Evolutionary conservation across 140 eudicot genomes (phyloP).

Genomic region (Flaveria floridana): DNA sequence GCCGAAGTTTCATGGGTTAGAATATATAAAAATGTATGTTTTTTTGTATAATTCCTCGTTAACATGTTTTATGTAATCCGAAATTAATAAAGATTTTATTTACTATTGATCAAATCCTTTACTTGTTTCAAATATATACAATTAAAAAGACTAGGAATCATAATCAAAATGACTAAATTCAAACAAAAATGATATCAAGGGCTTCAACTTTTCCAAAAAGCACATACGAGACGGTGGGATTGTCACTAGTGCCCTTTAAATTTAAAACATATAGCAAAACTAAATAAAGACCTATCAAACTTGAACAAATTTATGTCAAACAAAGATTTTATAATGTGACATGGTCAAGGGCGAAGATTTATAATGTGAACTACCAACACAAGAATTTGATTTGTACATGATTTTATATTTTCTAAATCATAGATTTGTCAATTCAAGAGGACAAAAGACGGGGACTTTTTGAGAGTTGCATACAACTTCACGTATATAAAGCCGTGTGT

Average conservation of each 20-base stretch:
- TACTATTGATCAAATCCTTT: background rate
- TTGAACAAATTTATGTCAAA: background rate
- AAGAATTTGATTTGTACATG: too few relatives aligned
- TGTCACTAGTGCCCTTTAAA: background rate
- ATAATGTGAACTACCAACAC: too few relatives aligned
- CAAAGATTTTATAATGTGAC: background rate
- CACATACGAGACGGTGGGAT: background rate
- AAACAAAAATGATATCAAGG: background rate
- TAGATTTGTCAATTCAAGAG: background rate
- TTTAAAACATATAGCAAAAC: too few relatives aligned
- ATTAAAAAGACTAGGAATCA: background rate
- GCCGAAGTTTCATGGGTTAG: too few relatives aligned
- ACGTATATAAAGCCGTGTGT: background rate
- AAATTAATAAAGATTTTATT: background rate
- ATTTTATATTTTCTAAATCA: too few relatives aligned
- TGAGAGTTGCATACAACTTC: background rate
- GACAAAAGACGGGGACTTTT: background rate
- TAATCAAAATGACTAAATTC: background rate
- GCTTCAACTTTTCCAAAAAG: background rate
- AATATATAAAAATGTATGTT: too few relatives aligned
- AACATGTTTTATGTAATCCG: background rate
- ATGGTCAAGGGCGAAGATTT: background rate
- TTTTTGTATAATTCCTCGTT: too few relatives aligned
- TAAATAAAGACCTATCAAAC: too few relatives aligned
- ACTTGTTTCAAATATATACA: background rate